Base-by-base conservation (phyloP, 345 rosid species). In the Barbarea vulgaris region DNA sequence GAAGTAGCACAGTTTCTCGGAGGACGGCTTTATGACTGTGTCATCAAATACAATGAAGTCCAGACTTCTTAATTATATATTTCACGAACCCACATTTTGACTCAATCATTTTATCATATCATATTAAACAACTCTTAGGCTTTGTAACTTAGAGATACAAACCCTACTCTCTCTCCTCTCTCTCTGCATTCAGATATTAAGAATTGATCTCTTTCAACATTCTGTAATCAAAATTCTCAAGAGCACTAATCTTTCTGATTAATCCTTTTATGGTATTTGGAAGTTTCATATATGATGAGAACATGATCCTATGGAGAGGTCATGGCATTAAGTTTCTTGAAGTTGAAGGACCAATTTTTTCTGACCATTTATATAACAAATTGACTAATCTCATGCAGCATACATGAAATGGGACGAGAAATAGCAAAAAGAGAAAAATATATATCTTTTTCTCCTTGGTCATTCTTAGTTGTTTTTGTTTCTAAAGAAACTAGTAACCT, bases 1-100 rank as follows among this genome's bases (percentile, higher is more conserved):
- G 99, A 96, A 80, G 99, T 96, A 74, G 98, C 98, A 9, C 91
- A 96, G 85, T 96, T 96, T 82, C 96, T 96, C 0, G 99, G 98
- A 69, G 99, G 99, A 36, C 81, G 96, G 79, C 96, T 96, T 34
- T 96, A 96, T 7, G 99, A 96, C 77, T 96, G 99, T 12, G 98
- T 96, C 74, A 85, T 96, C 86, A 96, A 89, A 82, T 93, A 86
- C 89, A 96, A 81, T 58, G 93, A 89, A 77, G 89, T 84, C 25
- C 78, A 72, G 42, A 84, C 64, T 64, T 77, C 64, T 61, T 77
- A 42, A 65, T 51, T 53, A 52, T 74, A 52, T 74, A 54, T 57
- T 65, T 42, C 68, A 39, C 15, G 44, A 9, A 14, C 39, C 37
- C 30, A 25, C 66, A 71, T 71, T 64, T 62, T 58, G 30, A 65